Conservation (phyloP, 202 grass and related monocot species). For the Digitaria exilis region DNA sequence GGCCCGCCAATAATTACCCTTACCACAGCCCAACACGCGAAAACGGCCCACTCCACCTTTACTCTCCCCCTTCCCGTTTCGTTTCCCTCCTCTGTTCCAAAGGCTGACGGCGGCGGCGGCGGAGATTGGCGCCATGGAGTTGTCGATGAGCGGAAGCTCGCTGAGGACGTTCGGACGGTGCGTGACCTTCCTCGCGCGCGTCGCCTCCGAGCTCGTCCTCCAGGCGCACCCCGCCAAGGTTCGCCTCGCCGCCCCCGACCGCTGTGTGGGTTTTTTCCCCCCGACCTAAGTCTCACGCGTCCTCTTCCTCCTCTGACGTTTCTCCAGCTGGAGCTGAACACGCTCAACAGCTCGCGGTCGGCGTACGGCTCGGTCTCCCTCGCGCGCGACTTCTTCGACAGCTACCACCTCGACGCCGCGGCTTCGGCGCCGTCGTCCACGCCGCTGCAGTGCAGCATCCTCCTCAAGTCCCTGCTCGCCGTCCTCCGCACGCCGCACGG, state of each 20-base stretch:
- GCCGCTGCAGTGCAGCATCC: slow-evolving; percentile 79
- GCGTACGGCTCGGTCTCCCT: slow-evolving; percentile 81
- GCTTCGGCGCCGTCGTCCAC: slow-evolving; percentile 36
- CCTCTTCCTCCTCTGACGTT: neutral
- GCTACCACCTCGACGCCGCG: slow-evolving; percentile 41
- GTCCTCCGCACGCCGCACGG: slow-evolving; percentile 73
- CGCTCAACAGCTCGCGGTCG: slow-evolving; percentile 81
- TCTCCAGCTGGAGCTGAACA: slow-evolving; percentile 84
- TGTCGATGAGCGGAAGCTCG: slow-evolving; percentile 67
- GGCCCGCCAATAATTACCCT: neutral
- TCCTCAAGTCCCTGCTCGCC: slow-evolving; percentile 77
- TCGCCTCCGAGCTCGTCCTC: slow-evolving; percentile 75
- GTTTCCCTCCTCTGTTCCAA: neutral
- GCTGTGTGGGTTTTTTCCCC: neutral
- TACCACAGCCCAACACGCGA: neutral
- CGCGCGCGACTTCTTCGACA: slow-evolving; percentile 70
- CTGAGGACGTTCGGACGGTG: slow-evolving; percentile 81
- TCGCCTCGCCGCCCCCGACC: neutral
- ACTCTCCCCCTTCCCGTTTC: neutral
- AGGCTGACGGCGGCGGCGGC: neutral
- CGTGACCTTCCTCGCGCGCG: slow-evolving; percentile 76
- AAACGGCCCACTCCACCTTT: neutral
- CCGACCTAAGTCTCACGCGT: neutral
- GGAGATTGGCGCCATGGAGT: slow-evolving; percentile 59
- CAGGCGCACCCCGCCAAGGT: slow-evolving; percentile 70